phyloP scores from a whole-genome alignment of 2,329 filamentous ascomycete species.

The Colletotrichum spinosum region DNA sequence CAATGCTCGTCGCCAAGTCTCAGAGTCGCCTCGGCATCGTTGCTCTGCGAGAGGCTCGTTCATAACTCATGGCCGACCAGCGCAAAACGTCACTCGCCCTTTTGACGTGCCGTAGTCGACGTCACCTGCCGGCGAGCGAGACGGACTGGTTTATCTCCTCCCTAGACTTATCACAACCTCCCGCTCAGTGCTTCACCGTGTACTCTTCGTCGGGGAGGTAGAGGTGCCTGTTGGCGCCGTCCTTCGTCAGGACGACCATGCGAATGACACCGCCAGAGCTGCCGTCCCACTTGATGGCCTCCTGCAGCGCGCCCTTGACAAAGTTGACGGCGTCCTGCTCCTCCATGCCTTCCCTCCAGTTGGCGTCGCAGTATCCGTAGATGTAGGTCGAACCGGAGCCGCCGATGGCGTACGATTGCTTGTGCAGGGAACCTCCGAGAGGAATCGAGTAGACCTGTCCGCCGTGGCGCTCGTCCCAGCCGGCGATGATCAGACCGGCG shows the following conservation, averaged over 20 bases:
- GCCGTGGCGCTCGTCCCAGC: constrained; percentile 93
- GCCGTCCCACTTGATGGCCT: constrained; percentile 99
- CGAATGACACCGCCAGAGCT: constrained; percentile 98
- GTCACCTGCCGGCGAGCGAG: background rate
- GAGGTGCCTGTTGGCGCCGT: constrained; percentile 91
- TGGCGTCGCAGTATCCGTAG: constrained; percentile 96
- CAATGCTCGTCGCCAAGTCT: constrained; percentile 32
- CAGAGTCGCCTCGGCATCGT: constrained; percentile 20
- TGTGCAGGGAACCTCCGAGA: constrained; percentile 95
- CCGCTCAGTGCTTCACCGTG: constrained; percentile 69
- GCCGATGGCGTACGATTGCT: constrained; percentile 94
- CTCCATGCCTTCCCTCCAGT: constrained; percentile 96
- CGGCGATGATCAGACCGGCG: constrained; percentile 97
- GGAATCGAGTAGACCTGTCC: constrained; percentile 98
- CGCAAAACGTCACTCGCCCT: constrained; percentile 21
- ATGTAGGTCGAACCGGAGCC: constrained; percentile 99
- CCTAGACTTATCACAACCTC: constrained; percentile 30
- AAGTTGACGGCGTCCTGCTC: constrained; percentile 91
- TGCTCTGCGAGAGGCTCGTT: constrained; percentile 20
- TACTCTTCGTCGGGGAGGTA: constrained; percentile 96
- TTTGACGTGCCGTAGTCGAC: background rate
- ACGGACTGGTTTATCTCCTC: background rate
- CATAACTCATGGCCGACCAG: constrained; percentile 28
- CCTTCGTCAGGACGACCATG: constrained; percentile 93
- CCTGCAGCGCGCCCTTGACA: constrained; percentile 88